These are phyloP conservation scores for Yamadazyma nakazawae DNA, from an alignment of 805 yeast genomes.

Conservation along the genomic window DNA sequence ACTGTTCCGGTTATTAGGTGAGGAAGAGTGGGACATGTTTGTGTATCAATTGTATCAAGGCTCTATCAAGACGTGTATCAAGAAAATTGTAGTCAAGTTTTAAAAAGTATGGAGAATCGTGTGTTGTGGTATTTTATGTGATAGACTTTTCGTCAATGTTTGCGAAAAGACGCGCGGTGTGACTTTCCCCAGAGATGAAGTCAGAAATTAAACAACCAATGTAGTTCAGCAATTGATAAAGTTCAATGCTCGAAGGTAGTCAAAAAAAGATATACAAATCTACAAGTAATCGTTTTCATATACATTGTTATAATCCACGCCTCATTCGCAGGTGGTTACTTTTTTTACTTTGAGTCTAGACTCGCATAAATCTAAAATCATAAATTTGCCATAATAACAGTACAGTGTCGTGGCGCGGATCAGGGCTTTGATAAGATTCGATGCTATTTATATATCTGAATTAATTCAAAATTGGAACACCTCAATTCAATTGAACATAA, in stretches of 20 bases:
- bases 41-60: not conserved
- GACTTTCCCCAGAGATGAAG: not conserved
- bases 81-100: not conserved
- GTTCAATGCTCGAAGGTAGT: not conserved
- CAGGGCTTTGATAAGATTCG: not conserved
- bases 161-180: constrained; percentile 4
- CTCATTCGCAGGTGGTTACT: not conserved
- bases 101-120: not conserved
- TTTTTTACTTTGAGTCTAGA: not conserved
- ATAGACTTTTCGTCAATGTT: constrained; percentile 7
- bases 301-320: not conserved
- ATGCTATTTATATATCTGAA: not conserved
- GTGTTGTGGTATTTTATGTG: not conserved
- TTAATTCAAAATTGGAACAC: not conserved
- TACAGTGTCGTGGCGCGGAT: not conserved
- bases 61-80: not conserved
- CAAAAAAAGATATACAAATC: not conserved
- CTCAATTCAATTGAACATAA: constrained; percentile 72
- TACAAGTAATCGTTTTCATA: not conserved
- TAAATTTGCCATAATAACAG: not conserved
- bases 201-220: not conserved
- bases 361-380: not conserved
- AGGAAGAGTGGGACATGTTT: constrained; percentile 34
- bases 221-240: not conserved
- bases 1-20: constrained; percentile 37